Evolutionary conservation across 768 basidiomycete genomes (phyloP).

Genomic region (Hortiboletus flavorubellus): DNA sequence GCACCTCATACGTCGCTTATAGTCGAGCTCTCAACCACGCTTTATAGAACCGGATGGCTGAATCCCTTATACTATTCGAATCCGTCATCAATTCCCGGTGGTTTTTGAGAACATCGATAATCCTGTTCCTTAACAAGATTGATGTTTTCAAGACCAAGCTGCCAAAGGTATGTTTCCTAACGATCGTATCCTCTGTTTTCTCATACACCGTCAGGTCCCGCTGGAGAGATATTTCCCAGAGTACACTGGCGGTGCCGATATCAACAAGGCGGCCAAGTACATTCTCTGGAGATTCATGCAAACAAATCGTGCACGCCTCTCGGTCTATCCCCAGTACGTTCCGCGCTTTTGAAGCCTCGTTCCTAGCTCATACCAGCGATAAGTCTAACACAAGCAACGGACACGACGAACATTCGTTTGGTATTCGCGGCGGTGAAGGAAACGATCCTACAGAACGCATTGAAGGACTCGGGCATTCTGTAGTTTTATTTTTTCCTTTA

Average conservation of each 20-base stretch:
- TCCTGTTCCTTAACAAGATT: conserved; percentile 70
- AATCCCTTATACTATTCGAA: conserved; percentile 73
- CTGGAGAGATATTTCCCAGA: conserved; percentile 82
- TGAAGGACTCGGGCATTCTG: conserved; percentile 83
- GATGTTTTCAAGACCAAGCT: conserved; percentile 76
- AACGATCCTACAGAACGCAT: conserved; percentile 87
- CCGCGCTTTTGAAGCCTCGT: background rate
- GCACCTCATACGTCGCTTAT: background rate
- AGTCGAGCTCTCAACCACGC: background rate
- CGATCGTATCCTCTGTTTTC: background rate
- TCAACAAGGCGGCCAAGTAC: conserved; percentile 93
- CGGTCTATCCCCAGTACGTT: conserved; percentile 87
- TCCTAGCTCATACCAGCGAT: background rate
- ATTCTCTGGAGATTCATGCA: conserved; percentile 96
- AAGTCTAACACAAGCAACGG: conserved; percentile 85
- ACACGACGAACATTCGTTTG: conserved; percentile 77
- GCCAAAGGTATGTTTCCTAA: conserved; percentile 38
- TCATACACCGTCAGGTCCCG: conserved; percentile 46
- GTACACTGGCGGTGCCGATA: conserved; percentile 84
- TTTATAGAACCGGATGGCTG: conserved; percentile 67
- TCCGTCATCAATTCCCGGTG: conserved; percentile 77
- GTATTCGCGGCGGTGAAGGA: conserved; percentile 90
- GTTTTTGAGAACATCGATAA: conserved; percentile 66
- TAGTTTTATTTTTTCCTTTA: conserved; percentile 23
- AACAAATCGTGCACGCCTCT: conserved; percentile 77